A percentile compares a stretch with the other conserved stretches of the same genome.
These are phyloP conservation scores for Nigrospora osmanthi DNA, from an alignment of 2,329 filamentous ascomycete genomes.

Conservation along the genomic window DNA sequence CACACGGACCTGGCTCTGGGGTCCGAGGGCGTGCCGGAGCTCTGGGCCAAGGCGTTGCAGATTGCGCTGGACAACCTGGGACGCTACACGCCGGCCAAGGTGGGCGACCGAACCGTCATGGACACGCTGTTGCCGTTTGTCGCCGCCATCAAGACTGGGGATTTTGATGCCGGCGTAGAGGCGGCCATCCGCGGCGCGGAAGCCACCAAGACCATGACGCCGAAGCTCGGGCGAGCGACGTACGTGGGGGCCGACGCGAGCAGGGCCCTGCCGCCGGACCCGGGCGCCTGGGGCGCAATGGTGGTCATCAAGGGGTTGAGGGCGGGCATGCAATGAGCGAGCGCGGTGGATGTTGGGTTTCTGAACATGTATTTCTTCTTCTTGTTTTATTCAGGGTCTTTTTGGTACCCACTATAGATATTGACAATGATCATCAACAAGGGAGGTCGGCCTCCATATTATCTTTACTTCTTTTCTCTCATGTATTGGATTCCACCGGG, in stretches of 20 bases:
- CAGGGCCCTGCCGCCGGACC: constrained; percentile 53
- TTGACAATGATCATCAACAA: no score
- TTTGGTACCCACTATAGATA: no score
- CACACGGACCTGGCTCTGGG: constrained; percentile 20
- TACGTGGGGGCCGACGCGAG: constrained; percentile 53
- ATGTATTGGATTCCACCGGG: no score
- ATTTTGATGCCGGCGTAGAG: constrained; percentile 47
- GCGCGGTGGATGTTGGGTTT: no score
- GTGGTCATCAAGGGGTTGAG: constrained; percentile 29
- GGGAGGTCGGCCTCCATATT: no score
- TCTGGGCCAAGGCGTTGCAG: constrained; percentile 35
- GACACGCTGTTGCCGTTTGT: constrained; percentile 49
- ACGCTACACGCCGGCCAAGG: constrained; percentile 45
- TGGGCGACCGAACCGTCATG: constrained; percentile 50
- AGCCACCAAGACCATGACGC: constrained; percentile 56
- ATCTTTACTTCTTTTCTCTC: no score
- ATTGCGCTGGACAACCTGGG: constrained; percentile 37
- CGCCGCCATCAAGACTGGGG: constrained; percentile 34
- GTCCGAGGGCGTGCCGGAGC: constrained; percentile 21
- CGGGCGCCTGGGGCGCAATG: constrained; percentile 64
- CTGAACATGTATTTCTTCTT: no score
- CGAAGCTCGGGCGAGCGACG: constrained; percentile 58
- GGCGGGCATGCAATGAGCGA: background rate
- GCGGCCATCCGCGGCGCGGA: constrained; percentile 54
- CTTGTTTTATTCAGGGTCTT: no score